Evolutionary conservation across 345 rosid species (phyloP).

Genomic region (Corymbia maculata): DNA sequence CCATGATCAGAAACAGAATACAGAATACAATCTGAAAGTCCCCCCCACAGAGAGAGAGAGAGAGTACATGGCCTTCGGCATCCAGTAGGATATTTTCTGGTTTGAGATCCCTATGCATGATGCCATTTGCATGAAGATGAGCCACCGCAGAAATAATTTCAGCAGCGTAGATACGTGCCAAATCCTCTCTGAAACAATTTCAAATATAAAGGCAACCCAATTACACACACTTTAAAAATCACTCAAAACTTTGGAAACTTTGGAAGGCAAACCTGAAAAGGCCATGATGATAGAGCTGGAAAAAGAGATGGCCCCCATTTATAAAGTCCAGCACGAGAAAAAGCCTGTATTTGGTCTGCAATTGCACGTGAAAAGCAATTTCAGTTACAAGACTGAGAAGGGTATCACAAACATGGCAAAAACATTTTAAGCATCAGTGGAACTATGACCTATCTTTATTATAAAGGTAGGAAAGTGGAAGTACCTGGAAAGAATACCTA

Average conservation of each 20-base stretch:
- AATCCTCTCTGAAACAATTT: slow-evolving; percentile 57
- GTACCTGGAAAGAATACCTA: slow-evolving; percentile 81
- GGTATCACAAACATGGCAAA: not conserved
- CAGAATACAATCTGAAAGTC: not conserved
- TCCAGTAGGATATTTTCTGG: slow-evolving; percentile 91
- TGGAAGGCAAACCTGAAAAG: slow-evolving; percentile 63
- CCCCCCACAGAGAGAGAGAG: not conserved
- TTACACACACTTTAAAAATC: no score
- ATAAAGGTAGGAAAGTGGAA: not conserved
- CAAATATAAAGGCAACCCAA: not conserved
- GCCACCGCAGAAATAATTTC: slow-evolving; percentile 85
- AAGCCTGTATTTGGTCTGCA: slow-evolving; percentile 85
- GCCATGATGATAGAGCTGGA: slow-evolving; percentile 93
- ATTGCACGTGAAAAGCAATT: not conserved
- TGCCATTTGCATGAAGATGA: slow-evolving; percentile 90
- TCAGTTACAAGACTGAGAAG: not conserved
- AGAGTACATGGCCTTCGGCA: slow-evolving; percentile 74
- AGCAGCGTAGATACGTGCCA: slow-evolving; percentile 86
- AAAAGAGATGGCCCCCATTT: slow-evolving; percentile 94
- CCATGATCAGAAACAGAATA: not conserved
- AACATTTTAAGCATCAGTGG: not conserved
- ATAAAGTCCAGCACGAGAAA: slow-evolving; percentile 89
- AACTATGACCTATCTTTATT: not conserved
- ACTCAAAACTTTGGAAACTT: not conserved
- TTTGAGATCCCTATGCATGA: slow-evolving; percentile 97